Conservation (phyloP, 495 filamentous ascomycete genomes). For the Daldinia bambusicola region DNA sequence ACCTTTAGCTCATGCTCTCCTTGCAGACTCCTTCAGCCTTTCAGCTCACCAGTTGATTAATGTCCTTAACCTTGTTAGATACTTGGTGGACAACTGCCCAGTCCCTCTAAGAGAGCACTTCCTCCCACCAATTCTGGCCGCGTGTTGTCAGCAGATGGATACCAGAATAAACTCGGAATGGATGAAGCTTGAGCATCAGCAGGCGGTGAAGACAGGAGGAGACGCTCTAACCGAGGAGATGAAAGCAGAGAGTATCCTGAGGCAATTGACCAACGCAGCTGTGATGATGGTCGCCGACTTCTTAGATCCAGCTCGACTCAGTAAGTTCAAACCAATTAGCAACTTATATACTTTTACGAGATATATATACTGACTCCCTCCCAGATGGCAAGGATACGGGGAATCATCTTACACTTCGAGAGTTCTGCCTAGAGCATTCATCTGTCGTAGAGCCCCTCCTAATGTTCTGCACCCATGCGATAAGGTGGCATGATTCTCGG, state of each 20-base stretch:
- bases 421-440: slow-evolving; percentile 82
- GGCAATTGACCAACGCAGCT: slow-evolving; percentile 91
- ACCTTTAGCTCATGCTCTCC: slow-evolving; percentile 84
- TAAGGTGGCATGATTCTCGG: slow-evolving; percentile 89
- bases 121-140: slow-evolving; percentile 83
- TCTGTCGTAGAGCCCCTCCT: slow-evolving; percentile 86
- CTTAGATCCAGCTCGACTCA: slow-evolving; percentile 74
- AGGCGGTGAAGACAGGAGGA: slow-evolving; percentile 63
- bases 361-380: slow-evolving; percentile 19
- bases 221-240: slow-evolving; percentile 90
- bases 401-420: slow-evolving; percentile 68
- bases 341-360: slow-evolving; percentile 5
- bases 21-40: slow-evolving; percentile 81
- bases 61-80: slow-evolving; percentile 83
- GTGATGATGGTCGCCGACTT: slow-evolving; percentile 90
- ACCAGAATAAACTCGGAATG: slow-evolving; percentile 87
- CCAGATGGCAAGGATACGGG: slow-evolving; percentile 25
- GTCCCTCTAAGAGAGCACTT: slow-evolving; percentile 79
- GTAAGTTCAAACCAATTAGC: slow-evolving; percentile 54
- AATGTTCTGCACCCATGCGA: slow-evolving; percentile 88
- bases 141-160: slow-evolving; percentile 87
- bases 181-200: slow-evolving; percentile 72
- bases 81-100: slow-evolving; percentile 91
- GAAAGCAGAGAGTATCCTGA: slow-evolving; percentile 95
- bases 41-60: slow-evolving; percentile 94